Base-by-base conservation (phyloP, 768 basidiomycete species). In the Sporobolomyces pararoseus region DNA sequence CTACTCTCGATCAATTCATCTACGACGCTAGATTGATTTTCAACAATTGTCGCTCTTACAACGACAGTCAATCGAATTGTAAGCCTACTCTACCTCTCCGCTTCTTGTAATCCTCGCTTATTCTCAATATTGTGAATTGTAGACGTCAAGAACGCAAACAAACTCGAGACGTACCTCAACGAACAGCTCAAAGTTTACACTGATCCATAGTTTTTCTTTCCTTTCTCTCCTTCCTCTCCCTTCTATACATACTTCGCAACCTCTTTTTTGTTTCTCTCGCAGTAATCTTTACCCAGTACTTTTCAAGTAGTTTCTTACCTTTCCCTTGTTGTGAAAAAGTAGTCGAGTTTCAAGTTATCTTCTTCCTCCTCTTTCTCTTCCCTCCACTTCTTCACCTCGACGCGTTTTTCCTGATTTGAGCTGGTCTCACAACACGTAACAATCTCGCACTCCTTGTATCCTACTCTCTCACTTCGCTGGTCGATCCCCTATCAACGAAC, bases 11-110 rank as follows among this genome's bases (percentile, higher is more conserved):
- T 55, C 81, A 82, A 47, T 95, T 97, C 77, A 79, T 87, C 21
- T 84, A 84, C 46, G 96, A 98, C 78, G 88, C 88, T 12, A 85
- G 87, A 74, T 82, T 95, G 63, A 86, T 98, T 65, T 93, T 91
- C 77, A 86, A 90, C 75, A 99, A 99, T 77, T 97, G 95, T 82
- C 83, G 87, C 65, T 79, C 83, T 62, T 98, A 95, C 81, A 99
- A 99, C 54, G 70, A 67, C 32, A 44, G 29, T 25, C 54, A 57
- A 54, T 75, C 75, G 39, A 76, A 76, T 44, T 78, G 76, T 63
- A 27, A 25, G 55, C 50, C 32, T 17, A 25, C 47, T 25, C 31
- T 27, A 6, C 32, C n/a, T n/a, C 39, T 42, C 39, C 9, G 39
- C 39, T 42, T 17, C 39, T 17, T 42, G 17, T 17, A 42, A 42